Percentiles rank a stretch among this genome's conserved stretches.
phyloP scores from a whole-genome alignment of 2,329 filamentous ascomycete genomes.

The Phialophora tarda region DNA sequence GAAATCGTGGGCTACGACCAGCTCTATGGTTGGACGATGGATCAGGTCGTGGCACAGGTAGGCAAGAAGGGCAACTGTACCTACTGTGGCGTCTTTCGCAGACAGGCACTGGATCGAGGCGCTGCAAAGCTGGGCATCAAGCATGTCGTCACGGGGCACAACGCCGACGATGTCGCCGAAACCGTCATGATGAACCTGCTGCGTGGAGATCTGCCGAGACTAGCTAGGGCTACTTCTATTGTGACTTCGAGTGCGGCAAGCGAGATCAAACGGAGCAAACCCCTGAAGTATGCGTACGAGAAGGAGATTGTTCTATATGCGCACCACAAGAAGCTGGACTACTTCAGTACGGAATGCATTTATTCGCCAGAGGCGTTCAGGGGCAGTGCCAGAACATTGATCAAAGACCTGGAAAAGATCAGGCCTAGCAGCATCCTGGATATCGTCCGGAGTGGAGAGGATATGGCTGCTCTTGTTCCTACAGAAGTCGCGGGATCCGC shows the following conservation, averaged over 20 bases:
- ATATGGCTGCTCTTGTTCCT: conserved; percentile 89
- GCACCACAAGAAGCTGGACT: conserved; percentile 94
- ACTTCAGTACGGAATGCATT: conserved; percentile 98
- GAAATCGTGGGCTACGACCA: conserved; percentile 93
- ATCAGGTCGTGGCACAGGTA: conserved; percentile 93
- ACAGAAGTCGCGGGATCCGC: conserved; percentile 56
- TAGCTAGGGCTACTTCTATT: conserved; percentile 89
- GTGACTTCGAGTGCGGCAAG: conserved; percentile 77
- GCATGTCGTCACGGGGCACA: conserved; percentile 96
- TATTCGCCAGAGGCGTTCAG: conserved; percentile 97
- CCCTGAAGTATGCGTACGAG: conserved; percentile 96
- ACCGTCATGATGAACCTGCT: conserved; percentile 98
- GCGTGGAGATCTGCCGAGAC: conserved; percentile 82
- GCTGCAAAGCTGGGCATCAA: conserved; percentile 84
- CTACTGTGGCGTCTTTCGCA: conserved; percentile 94
- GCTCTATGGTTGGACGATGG: conserved; percentile 99
- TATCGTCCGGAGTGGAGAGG: conserved; percentile 91
- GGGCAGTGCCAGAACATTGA: conserved; percentile 85
- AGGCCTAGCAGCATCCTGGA: conserved; percentile 93
- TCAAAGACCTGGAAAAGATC: conserved; percentile 94
- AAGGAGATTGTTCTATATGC: conserved; percentile 99
- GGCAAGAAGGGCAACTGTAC: conserved; percentile 99
- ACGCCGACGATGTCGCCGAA: conserved; percentile 95
- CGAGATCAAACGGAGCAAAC: conserved; percentile 93
- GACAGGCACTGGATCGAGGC: conserved; percentile 91